Base-by-base conservation (phyloP, 805 yeast species). In the Zygosaccharomyces gambellarensis region DNA sequence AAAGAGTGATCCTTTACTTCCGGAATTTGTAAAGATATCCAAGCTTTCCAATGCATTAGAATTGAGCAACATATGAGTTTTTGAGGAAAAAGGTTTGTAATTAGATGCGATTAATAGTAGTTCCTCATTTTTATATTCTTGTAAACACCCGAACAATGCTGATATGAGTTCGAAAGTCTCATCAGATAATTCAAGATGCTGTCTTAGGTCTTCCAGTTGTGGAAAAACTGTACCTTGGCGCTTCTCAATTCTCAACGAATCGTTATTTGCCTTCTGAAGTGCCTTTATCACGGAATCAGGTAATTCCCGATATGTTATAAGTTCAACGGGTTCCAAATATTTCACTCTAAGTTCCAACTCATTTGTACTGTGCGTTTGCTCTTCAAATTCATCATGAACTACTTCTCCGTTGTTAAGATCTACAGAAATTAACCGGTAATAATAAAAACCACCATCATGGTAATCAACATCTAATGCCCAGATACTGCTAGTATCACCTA, bases 401-500 rank as follows among this genome's bases (percentile, higher is more conserved):
- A 90, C 76, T 40, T 85, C 87, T 0, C 97, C 97, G 0, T 90
- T 82, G 82, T 64, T 86, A 83, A 14, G 83, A 79, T 8, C 89
- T 82, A 34, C 87, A 74, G 29, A 90, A 43, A 0, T 19, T 46
- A 54, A 30, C 63, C 70, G 36, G 36, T 48, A 32, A 47, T 17
- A 14, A 30, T 21, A 43, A 23, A 11, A 6, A 17, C 47, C 50
- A 8, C 53, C 60, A 9, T 23, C 23, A 22, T 34, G 30, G 11
- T 5, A 4, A 14, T 14, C 38, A 4, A 50, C 27, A 14, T 42
- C 25, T 3, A 64, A 30, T 8, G 57, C 53, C 69, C 70, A 66
- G 22, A 67, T 62, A 38, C 65, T 60, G 46, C 53, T 61, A 6
- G 54, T 49, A 34, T 61, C 61, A 2, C 67, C 70, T 9, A 61